Percentiles rank a stretch among this genome's conserved stretches.
These are phyloP conservation scores for Cyclotella baltica DNA, from an alignment of 108 stramenopile genomes.

Conservation along the genomic window DNA sequence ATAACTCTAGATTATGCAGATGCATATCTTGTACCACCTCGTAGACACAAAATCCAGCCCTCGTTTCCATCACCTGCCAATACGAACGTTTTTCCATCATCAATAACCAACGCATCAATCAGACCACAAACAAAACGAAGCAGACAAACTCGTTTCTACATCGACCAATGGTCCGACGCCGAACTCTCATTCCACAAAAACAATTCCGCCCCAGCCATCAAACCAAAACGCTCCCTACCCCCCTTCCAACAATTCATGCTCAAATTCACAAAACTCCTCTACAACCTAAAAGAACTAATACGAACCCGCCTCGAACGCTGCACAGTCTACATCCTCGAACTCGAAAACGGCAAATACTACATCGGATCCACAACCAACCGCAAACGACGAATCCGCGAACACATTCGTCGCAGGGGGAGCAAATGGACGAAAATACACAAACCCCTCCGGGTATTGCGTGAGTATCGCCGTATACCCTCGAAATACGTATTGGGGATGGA, in stretches of 20 bases:
- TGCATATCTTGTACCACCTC: too few species aligned
- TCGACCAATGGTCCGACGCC: constrained; percentile 44
- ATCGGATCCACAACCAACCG: constrained; percentile 69
- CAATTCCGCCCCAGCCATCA: not conserved
- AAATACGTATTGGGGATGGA: constrained; percentile 64
- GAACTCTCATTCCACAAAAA: constrained; percentile 30
- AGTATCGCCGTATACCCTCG: constrained; percentile 59
- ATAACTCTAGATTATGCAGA: too few species aligned
- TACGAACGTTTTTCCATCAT: not conserved
- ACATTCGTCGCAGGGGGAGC: constrained; percentile 57
- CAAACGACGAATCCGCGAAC: constrained; percentile 55
- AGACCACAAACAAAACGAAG: not conserved
- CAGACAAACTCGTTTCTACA: constrained; percentile 17
- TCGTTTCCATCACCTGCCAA: not conserved
- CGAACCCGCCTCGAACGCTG: constrained; percentile 35
- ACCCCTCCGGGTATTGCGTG: constrained; percentile 53
- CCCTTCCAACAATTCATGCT: not conserved
- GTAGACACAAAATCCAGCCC: too few species aligned
- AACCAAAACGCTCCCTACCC: not conserved
- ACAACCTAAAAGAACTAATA: constrained; percentile 9
- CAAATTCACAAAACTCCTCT: not conserved
- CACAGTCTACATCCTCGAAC: constrained; percentile 73
- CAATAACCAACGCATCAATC: not conserved
- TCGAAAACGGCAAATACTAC: constrained; percentile 68
- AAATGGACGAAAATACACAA: constrained; percentile 63